Conservation (phyloP, 768 basidiomycete species). For the Psilocybe subaeruginosa region DNA sequence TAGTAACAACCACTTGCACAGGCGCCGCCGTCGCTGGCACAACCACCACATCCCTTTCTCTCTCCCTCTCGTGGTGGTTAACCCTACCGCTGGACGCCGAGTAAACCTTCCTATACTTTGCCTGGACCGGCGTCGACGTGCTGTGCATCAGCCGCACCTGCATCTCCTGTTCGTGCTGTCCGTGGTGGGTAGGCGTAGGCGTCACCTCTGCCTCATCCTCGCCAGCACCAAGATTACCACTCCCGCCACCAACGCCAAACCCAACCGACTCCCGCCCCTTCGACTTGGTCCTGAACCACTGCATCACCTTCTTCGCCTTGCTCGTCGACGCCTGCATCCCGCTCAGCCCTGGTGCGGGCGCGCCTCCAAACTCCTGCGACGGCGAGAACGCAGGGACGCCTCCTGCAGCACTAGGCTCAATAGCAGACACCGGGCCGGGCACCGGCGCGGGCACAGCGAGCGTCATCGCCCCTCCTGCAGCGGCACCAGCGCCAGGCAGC, state of each 20-base stretch:
- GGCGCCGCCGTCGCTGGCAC: slow-evolving; percentile 19
- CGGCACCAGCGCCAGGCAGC: background rate
- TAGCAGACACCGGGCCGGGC: background rate
- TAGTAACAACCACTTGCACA: slow-evolving; percentile 44
- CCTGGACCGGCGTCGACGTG: background rate
- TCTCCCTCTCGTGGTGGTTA: slow-evolving; percentile 23
- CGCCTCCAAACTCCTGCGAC: slow-evolving; percentile 30
- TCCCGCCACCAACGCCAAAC: slow-evolving; percentile 22
- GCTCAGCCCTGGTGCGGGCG: background rate
- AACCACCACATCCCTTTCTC: background rate
- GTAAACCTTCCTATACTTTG: slow-evolving; percentile 31
- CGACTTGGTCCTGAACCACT: slow-evolving; percentile 90
- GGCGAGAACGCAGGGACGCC: slow-evolving; percentile 18
- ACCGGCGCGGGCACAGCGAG: background rate
- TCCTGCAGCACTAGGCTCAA: slow-evolving; percentile 16
- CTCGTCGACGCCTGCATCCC: slow-evolving; percentile 73
- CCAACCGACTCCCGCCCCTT: slow-evolving; percentile 48
- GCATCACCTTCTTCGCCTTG: slow-evolving; percentile 96
- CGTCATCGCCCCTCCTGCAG: background rate
- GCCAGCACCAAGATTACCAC: slow-evolving; percentile 9
- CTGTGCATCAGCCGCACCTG: background rate
- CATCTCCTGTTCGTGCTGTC: background rate
- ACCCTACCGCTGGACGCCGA: slow-evolving; percentile 36
- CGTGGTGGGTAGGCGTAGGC: slow-evolving; percentile 29
- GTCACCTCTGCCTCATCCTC: slow-evolving; percentile 13